These are phyloP conservation scores for Luvunga scandens DNA, from an alignment of 345 rosid genomes.

Conservation along the genomic window DNA sequence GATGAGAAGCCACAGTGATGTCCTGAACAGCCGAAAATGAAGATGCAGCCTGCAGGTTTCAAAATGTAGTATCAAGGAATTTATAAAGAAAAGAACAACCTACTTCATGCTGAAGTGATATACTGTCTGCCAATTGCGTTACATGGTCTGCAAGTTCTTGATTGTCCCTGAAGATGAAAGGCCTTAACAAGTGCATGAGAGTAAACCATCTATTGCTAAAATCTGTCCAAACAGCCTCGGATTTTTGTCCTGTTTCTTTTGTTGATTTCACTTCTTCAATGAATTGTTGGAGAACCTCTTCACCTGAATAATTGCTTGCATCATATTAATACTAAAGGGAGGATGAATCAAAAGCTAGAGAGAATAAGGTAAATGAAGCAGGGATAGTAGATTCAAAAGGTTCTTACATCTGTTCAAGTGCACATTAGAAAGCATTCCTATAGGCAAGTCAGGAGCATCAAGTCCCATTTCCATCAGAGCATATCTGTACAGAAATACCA, in stretches of 20 bases:
- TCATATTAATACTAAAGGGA: too few species aligned
- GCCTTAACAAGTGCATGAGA: slow-evolving; percentile 63
- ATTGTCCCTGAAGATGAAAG: slow-evolving; percentile 54
- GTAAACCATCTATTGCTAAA: slow-evolving; percentile 77
- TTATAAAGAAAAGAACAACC: not conserved
- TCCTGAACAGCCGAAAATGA: slow-evolving; percentile 64
- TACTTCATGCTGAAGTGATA: not conserved
- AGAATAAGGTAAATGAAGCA: too few species aligned
- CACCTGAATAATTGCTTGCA: slow-evolving; percentile 38
- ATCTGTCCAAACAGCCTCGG: slow-evolving; percentile 67
- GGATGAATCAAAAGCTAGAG: not conserved
- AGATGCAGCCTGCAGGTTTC: slow-evolving; percentile 51
- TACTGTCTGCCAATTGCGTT: not conserved
- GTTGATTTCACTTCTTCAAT: slow-evolving; percentile 45
- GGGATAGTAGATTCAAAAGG: too few species aligned
- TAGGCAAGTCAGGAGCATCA: slow-evolving; percentile 67
- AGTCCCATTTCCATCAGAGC: slow-evolving; percentile 74
- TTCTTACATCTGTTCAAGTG: slow-evolving; percentile 64
- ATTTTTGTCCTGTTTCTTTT: slow-evolving; percentile 50
- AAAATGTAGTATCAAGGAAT: not conserved
- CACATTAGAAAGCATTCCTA: slow-evolving; percentile 59
- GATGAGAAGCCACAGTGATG: slow-evolving; percentile 64
- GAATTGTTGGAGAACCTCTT: slow-evolving; percentile 53
- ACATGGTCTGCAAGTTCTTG: slow-evolving; percentile 80
- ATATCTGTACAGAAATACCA: slow-evolving; percentile 34